Percentiles rank a stretch among this genome's conserved stretches.
phyloP scores from a whole-genome alignment of 2,329 filamentous ascomycete species.

The Shiraia bambusicola region DNA sequence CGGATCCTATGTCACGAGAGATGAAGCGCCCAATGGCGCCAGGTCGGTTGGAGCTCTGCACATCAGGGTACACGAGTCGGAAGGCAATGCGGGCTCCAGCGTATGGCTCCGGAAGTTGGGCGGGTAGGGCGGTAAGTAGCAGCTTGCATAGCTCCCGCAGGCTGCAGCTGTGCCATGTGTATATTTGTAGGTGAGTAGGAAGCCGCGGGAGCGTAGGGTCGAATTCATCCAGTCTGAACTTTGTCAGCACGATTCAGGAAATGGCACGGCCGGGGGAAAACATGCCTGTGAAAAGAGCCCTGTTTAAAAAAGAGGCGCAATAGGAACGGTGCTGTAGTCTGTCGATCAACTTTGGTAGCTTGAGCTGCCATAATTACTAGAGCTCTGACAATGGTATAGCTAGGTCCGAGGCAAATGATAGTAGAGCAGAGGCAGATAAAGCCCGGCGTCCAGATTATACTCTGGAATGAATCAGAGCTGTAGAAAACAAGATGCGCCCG shows the following conservation, averaged over 20 bases:
- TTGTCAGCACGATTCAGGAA: neutral
- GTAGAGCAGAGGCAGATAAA: neutral
- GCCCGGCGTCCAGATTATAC: neutral
- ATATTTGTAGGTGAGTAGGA: constrained; percentile 71
- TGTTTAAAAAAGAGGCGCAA: constrained; percentile 81
- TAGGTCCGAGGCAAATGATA: neutral
- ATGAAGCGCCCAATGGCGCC: constrained; percentile 63
- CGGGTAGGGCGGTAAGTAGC: constrained; percentile 67
- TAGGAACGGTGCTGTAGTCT: constrained; percentile 76
- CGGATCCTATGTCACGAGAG: constrained; percentile 78
- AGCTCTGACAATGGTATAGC: constrained; percentile 1
- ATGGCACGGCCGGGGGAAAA: neutral
- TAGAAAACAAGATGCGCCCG: constrained; percentile 2
- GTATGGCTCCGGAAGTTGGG: constrained; percentile 69
- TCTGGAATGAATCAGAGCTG: neutral
- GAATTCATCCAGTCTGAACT: constrained; percentile 68
- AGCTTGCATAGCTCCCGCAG: constrained; percentile 79
- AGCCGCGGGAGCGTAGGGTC: constrained; percentile 55
- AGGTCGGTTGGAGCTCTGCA: constrained; percentile 49
- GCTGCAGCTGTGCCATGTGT: constrained; percentile 83
- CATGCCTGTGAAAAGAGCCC: constrained; percentile 69
- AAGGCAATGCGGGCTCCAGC: constrained; percentile 85
- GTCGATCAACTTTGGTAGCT: constrained; percentile 59
- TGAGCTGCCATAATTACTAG: constrained; percentile 39
- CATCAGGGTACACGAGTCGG: constrained; percentile 81